Base-by-base conservation (phyloP, 2,329 filamentous ascomycete species). In the Alternaria novae-zelandiae region DNA sequence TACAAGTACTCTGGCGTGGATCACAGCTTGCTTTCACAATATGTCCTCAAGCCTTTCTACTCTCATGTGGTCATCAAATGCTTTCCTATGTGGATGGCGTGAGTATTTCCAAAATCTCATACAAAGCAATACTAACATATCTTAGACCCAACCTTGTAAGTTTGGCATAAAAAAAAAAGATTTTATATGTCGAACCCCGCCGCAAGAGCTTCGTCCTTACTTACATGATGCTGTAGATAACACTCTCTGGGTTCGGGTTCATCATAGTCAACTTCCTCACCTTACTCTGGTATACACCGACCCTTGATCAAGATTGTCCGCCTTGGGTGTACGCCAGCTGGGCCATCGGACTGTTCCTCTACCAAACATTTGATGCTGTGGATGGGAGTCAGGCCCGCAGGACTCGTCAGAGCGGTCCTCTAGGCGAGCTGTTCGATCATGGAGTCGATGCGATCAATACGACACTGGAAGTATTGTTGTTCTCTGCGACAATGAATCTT, bases 361-460 rank as follows among this genome's bases (percentile, higher is more conserved):
- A 99, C 82, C 96, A 99, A 86, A 98, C 95, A 2, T 97, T 99
- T 82, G 96, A 99, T 82, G 96, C 95, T 2, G 94, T 98, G 25
- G 96, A 99, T 81, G 96, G 96, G 56, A 88, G 91, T 28, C 96
- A 99, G 80, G 96, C 96, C 6, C 89, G 95, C 75, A 90, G 96
- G 78, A 99, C 96, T 20, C 89, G 87, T 71, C 96, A 98, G 79
- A 97, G 93, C 77, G 95, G 96, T 12, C 96, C 96, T 7, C 85
- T 99, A 30, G 96, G 96, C 69, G 96, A 99, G 81, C 88, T 99
- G 23, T 99, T 99, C 78, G 96, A 99, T 79, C 96, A 99, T 81
- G 94, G 87, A 66, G 96, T 99, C 70, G 96, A 99, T 81, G 96
- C 96, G 28, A 88, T 96, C 78, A 99, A 99, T 81, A 99, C 96